Conservation (phyloP, 2,329 filamentous ascomycete genomes). For the Davidsoniella australis region DNA sequence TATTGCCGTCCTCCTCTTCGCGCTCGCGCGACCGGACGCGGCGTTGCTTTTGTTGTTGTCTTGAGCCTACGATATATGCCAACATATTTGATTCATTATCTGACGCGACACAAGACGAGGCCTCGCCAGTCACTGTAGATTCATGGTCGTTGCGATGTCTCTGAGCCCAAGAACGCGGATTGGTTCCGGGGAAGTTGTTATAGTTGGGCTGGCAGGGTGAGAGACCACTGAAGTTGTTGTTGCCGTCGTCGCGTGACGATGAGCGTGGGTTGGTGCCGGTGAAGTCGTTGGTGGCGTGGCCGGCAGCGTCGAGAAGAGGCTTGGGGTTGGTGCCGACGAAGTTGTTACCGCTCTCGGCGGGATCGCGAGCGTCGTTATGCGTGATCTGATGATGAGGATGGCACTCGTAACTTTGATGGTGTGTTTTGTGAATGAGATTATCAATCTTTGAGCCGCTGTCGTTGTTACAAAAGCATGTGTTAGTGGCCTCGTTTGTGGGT, state of each 20-base stretch:
- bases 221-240: conserved; percentile 11
- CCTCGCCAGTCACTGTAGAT: background rate
- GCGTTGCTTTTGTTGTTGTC: background rate
- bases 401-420: conserved; percentile 1
- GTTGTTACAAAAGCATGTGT: background rate
- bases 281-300: conserved; percentile 9
- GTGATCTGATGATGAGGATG: conserved; percentile 1
- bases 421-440: conserved; percentile 6
- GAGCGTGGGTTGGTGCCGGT: conserved; percentile 7
- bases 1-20: conserved; percentile 12
- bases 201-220: background rate
- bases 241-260: background rate
- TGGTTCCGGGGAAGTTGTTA: conserved; percentile 11
- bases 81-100: background rate
- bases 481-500: background rate
- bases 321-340: conserved; percentile 13
- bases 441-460: conserved; percentile 3
- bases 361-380: conserved; percentile 1
- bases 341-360: conserved; percentile 12
- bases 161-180: conserved; percentile 2
- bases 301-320: background rate
- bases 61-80: background rate
- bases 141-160: background rate
- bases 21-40: background rate
- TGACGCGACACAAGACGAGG: background rate